Conservation (phyloP, 306 rosid genomes). For the Morella rubra region DNA sequence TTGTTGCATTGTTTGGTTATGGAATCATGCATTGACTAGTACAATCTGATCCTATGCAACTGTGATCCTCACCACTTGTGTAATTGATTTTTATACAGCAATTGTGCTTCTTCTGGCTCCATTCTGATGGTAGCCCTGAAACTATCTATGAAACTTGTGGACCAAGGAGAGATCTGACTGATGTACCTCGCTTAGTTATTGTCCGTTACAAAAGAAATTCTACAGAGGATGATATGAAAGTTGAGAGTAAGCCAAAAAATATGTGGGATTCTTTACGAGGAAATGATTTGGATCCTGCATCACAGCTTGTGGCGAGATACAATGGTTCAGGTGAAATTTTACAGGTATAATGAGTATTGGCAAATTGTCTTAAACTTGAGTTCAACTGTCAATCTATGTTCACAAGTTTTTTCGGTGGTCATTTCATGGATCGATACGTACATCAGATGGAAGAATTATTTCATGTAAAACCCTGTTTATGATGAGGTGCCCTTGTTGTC, state of each 20-base stretch:
- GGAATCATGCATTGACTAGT: not conserved
- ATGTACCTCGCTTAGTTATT: slow-evolving; percentile 66
- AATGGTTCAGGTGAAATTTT: slow-evolving; percentile 63
- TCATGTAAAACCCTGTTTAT: slow-evolving; percentile 2
- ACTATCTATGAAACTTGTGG: slow-evolving; percentile 81
- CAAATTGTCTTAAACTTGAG: not conserved
- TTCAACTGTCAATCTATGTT: slow-evolving; percentile 5
- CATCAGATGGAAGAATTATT: slow-evolving; percentile 1
- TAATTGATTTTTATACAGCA: slow-evolving; percentile 43
- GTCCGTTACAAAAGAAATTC: slow-evolving; percentile 75
- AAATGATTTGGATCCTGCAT: slow-evolving; percentile 65
- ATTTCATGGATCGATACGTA: slow-evolving; percentile 10
- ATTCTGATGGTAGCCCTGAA: slow-evolving; percentile 36
- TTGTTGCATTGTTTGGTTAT: not conserved
- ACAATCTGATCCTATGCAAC: not conserved
- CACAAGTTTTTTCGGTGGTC: slow-evolving; percentile 5
- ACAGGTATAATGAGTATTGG: slow-evolving; percentile 49
- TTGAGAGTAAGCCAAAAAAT: slow-evolving; percentile 41
- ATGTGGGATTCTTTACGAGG: slow-evolving; percentile 42
- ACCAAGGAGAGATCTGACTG: slow-evolving; percentile 53
- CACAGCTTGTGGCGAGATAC: slow-evolving; percentile 89
- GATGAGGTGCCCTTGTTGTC: slow-evolving; percentile 13
- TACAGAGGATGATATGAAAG: slow-evolving; percentile 43
- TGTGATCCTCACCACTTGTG: slow-evolving; percentile 21
- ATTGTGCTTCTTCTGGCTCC: slow-evolving; percentile 77